phyloP scores from a whole-genome alignment of 1,139 yeast species.

The Protomyces pachydermus region DNA sequence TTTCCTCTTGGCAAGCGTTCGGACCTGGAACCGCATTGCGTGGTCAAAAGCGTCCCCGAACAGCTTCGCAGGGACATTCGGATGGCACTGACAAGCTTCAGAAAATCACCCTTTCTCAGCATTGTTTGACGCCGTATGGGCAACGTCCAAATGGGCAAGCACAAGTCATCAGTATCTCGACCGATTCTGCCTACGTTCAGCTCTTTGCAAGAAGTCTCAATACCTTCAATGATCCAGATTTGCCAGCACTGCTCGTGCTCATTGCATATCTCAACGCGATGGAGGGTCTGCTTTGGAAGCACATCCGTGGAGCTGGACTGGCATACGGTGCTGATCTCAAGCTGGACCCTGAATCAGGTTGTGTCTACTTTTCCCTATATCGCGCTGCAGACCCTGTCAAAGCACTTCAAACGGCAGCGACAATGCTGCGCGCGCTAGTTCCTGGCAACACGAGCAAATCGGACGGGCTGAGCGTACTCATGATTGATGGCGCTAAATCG shows the following conservation, averaged over 20 bases:
- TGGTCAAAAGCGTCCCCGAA: constrained; percentile 10
- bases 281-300: constrained; percentile 98
- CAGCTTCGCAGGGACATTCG: constrained; percentile 1
- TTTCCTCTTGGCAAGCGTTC: constrained; percentile 54
- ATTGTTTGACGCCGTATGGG: constrained; percentile 58
- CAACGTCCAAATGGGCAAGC: constrained; percentile 41
- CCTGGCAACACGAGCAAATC: constrained; percentile 44
- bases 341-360: constrained; percentile 62
- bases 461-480: constrained; percentile 4
- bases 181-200: constrained; percentile 75
- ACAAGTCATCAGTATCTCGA: constrained; percentile 64
- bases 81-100: constrained; percentile 18
- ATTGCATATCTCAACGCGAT: constrained; percentile 75
- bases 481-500: constrained; percentile 28
- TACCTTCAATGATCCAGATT: constrained; percentile 61
- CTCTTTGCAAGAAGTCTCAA: constrained; percentile 60
- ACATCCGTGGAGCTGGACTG: constrained; percentile 89
- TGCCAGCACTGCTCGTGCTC: constrained; percentile 66
- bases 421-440: constrained; percentile 68
- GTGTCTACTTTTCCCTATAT: constrained; percentile 60
- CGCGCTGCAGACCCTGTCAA: constrained; percentile 79
- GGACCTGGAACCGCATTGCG: neutral
- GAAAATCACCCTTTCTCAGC: constrained; percentile 51
- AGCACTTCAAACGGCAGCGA: constrained; percentile 47
- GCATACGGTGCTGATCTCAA: constrained; percentile 80